phyloP scores from a whole-genome alignment of 2,329 filamentous ascomycete genomes.

The Aspergillus caelatus region DNA sequence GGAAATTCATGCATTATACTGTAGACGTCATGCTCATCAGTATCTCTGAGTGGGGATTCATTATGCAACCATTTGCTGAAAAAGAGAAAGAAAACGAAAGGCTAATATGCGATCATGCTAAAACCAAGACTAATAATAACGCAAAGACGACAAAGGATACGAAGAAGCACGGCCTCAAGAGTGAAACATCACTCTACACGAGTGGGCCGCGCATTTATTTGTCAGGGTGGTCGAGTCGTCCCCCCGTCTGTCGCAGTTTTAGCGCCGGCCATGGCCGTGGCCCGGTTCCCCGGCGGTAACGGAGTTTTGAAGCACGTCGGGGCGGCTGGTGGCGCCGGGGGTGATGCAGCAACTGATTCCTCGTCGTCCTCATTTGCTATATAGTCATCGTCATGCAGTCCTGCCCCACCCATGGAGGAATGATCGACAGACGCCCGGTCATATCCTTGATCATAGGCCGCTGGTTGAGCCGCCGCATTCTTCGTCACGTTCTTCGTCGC shows the following conservation, averaged over 20 bases:
- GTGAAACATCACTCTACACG: conserved; percentile 1
- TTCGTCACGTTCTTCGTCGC: conserved; percentile 67
- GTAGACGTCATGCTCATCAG: conserved; percentile 22
- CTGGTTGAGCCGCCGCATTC: conserved; percentile 37
- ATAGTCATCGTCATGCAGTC: conserved; percentile 53
- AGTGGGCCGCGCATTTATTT: conserved; percentile 5
- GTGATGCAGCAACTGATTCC: conserved; percentile 45
- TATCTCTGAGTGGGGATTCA: conserved; percentile 25
- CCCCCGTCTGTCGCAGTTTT: conserved; percentile 33
- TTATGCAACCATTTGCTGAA: conserved; percentile 14
- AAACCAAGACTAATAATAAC: conserved; percentile 7
- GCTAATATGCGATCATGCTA: conserved; percentile 8
- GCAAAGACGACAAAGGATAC: background rate
- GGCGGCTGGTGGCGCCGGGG: conserved; percentile 36
- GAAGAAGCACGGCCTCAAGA: background rate
- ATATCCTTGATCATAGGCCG: conserved; percentile 42
- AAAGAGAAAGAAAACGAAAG: conserved; percentile 10
- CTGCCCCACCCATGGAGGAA: conserved; percentile 41
- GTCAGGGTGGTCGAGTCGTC: conserved; percentile 36
- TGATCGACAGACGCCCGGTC: conserved; percentile 46
- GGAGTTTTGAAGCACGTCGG: conserved; percentile 68
- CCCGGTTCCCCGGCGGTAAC: conserved; percentile 64
- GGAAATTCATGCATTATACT: conserved; percentile 17
- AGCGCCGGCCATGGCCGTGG: conserved; percentile 21
- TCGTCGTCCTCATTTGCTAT: conserved; percentile 55